A percentile compares a stretch with the other conserved stretches of the same genome.
Evolutionary conservation across 1,284 basidiomycete species (phyloP).

Genomic region (Leccinum subrobustum): DNA sequence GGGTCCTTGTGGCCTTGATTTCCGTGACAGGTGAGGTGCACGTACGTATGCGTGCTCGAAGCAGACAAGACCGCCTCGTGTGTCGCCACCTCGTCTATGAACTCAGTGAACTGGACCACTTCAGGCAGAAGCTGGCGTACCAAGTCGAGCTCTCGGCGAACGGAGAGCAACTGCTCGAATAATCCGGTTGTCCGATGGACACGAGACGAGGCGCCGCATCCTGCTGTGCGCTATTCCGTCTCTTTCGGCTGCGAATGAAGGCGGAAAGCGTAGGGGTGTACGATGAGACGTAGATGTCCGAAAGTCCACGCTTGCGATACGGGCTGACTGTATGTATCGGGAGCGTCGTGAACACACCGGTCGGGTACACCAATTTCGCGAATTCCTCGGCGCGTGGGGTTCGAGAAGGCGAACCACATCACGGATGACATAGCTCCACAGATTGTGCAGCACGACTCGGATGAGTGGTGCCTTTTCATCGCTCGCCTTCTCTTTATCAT

Average conservation of each 20-base stretch:
- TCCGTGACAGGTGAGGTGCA: constrained; percentile 21
- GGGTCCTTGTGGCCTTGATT: constrained; percentile 7
- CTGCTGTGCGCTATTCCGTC: not conserved
- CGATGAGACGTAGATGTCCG: constrained; percentile 35
- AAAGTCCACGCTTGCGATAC: constrained; percentile 18
- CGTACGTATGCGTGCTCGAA: constrained; percentile 7
- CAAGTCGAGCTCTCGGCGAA: too few species aligned
- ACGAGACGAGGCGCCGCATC: constrained; percentile 8
- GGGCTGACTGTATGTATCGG: constrained; percentile 40
- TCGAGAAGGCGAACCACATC: constrained; percentile 27
- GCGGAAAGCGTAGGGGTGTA: constrained; percentile 37
- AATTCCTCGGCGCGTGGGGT: constrained; percentile 17
- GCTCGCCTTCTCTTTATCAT: not conserved
- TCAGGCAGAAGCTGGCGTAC: too few species aligned
- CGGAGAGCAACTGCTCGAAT: not conserved
- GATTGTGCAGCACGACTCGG: constrained; percentile 18
- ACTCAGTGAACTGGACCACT: too few species aligned
- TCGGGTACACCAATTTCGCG: constrained; percentile 44
- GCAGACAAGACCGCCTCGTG: too few species aligned
- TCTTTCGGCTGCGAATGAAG: constrained; percentile 25
- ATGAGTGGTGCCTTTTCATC: constrained; percentile 3
- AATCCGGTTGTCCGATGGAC: constrained; percentile 16
- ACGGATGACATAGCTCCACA: constrained; percentile 32
- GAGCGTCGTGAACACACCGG: constrained; percentile 31
- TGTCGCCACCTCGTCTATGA: too few species aligned